Evolutionary conservation across 1,284 basidiomycete genomes (phyloP).

Genomic region (Papiliotrema laurentii): DNA sequence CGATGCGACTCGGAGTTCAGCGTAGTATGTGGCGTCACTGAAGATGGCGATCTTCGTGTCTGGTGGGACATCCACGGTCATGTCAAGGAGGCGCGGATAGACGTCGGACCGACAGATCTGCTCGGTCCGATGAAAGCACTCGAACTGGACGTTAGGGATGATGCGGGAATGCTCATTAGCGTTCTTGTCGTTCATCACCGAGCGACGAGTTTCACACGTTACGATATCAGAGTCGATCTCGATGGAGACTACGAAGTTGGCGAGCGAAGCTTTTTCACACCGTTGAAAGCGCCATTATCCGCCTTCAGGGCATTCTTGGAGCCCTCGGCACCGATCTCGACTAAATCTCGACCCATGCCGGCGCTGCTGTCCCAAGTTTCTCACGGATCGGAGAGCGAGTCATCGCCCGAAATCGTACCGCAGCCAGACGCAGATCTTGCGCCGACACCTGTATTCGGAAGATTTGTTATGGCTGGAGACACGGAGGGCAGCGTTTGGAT

Average conservation of each 20-base stretch:
- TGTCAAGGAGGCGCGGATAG: constrained; percentile 25
- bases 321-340: not conserved
- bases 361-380: not conserved
- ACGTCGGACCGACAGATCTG: constrained; percentile 27
- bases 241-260: constrained; percentile 1
- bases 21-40: constrained; percentile 35
- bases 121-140: constrained; percentile 23
- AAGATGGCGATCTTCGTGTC: constrained; percentile 36
- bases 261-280: constrained; percentile 1
- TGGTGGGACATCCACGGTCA: constrained; percentile 18
- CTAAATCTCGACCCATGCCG: not conserved
- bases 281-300: not conserved
- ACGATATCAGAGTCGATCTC: constrained; percentile 19
- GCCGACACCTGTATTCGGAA: constrained; percentile 16
- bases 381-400: not conserved
- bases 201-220: constrained; percentile 22
- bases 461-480: constrained; percentile 38
- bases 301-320: not conserved
- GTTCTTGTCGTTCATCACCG: constrained; percentile 30
- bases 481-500: constrained; percentile 31
- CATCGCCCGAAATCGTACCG: not conserved
- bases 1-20: constrained; percentile 27
- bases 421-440: not conserved
- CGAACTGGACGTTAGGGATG: constrained; percentile 12
- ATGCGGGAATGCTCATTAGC: not conserved